Conservation (phyloP, 2,329 filamentous ascomycete genomes). For the Ophiocordyceps camponoti-saundersi region DNA sequence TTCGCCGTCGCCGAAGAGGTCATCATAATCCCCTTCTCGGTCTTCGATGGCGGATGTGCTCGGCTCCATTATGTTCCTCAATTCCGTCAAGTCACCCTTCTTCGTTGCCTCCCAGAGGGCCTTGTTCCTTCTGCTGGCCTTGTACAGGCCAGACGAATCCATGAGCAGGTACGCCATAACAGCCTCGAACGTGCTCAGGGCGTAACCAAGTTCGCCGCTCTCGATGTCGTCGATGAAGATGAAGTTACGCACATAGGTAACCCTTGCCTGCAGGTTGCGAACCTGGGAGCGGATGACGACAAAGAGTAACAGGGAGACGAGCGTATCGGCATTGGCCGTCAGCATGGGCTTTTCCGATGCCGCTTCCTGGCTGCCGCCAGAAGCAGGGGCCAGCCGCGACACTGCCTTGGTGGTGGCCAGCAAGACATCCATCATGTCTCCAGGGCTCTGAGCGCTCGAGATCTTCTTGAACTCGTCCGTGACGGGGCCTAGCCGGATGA, state of each 20-base stretch:
- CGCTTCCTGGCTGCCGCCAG: constrained; percentile 17
- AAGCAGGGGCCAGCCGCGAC: constrained; percentile 45
- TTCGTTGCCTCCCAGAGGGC: constrained; percentile 75
- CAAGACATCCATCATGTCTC: constrained; percentile 75
- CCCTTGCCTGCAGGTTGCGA: constrained; percentile 68
- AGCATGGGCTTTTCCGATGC: constrained; percentile 36
- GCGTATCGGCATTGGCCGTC: constrained; percentile 66
- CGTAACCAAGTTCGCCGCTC: constrained; percentile 89
- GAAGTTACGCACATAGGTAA: constrained; percentile 93
- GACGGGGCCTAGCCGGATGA: constrained; percentile 57
- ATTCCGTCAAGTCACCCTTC: constrained; percentile 56
- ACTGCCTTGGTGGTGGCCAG: constrained; percentile 70
- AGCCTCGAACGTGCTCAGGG: constrained; percentile 87
- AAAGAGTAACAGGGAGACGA: constrained; percentile 79
- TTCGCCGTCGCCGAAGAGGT: constrained; percentile 25
- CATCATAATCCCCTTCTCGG: constrained; percentile 27
- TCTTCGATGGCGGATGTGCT: constrained; percentile 31
- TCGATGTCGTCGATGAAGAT: constrained; percentile 98
- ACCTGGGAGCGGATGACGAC: constrained; percentile 87
- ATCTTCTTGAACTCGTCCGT: constrained; percentile 86
- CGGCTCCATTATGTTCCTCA: constrained; percentile 68
- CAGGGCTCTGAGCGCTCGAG: constrained; percentile 56
- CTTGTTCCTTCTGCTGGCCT: constrained; percentile 73
- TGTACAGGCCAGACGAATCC: constrained; percentile 67
- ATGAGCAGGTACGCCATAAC: constrained; percentile 75